A percentile compares a stretch with the other conserved stretches of the same genome.
Conservation (phyloP, 208 protist species). For the Eutreptiella sp. region DNA sequence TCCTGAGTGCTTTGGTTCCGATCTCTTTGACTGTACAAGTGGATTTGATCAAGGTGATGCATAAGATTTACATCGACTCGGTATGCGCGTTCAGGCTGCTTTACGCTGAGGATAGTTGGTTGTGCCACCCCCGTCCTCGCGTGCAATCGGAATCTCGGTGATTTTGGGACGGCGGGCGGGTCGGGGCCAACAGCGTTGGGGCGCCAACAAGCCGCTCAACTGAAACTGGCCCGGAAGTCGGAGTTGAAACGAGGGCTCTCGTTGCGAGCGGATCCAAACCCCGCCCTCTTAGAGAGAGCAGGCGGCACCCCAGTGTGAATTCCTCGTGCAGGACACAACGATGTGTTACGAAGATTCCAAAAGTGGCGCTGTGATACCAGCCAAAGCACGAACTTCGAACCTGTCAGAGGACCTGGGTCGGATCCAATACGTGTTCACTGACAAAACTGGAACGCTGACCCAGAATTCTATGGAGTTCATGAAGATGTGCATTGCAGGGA, state of each 20-base stretch:
- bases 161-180: too few species aligned
- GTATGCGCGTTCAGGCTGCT: too few species aligned
- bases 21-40: conserved; percentile 76
- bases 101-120: too few species aligned
- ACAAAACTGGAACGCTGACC: conserved; percentile 84
- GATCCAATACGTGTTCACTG: conserved; percentile 68
- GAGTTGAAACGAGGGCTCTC: too few species aligned
- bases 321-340: conserved; percentile 51
- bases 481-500: conserved; percentile 31
- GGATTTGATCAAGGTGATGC: conserved; percentile 61
- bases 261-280: too few species aligned
- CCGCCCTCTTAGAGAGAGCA: too few species aligned
- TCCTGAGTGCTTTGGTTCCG: conserved; percentile 71
- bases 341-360: conserved; percentile 47
- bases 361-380: conserved; percentile 36
- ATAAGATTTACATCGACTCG: too few species aligned
- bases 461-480: conserved; percentile 62
- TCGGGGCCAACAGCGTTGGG: too few species aligned
- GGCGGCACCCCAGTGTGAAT: conserved; percentile 34
- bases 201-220: too few species aligned
- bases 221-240: too few species aligned
- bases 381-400: conserved; percentile 25
- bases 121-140: too few species aligned
- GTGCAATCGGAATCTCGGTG: too few species aligned
- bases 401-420: conserved; percentile 55